phyloP scores from a whole-genome alignment of 495 filamentous ascomycete genomes.

The Penicillium manginii region DNA sequence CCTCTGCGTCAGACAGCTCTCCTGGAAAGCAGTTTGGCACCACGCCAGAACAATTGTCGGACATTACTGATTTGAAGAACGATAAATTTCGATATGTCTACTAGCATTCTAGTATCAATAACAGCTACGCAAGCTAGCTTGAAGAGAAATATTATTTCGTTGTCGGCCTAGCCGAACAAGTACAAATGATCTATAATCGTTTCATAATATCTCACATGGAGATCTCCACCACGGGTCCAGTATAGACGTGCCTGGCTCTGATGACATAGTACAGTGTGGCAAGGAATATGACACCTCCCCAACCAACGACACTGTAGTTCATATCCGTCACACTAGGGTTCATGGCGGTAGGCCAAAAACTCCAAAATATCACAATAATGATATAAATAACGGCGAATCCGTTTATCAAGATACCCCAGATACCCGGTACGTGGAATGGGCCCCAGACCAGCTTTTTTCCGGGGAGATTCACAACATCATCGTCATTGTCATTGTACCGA shows the following conservation, averaged over 20 bases:
- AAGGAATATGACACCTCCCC: constrained; percentile 35
- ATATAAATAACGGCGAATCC: constrained; percentile 39
- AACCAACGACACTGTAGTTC: constrained; percentile 53
- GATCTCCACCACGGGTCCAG: constrained; percentile 33
- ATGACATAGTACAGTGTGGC: constrained; percentile 39
- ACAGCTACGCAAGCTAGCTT: neutral
- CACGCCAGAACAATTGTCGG: neutral
- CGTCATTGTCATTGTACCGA: constrained; percentile 17
- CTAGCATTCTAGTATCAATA: neutral
- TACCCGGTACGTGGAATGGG: constrained; percentile 50
- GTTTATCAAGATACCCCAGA: constrained; percentile 49
- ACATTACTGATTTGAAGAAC: constrained; percentile 23
- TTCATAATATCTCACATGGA: constrained; percentile 1
- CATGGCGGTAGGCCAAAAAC: constrained; percentile 46
- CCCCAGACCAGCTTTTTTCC: constrained; percentile 47
- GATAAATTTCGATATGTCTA: constrained; percentile 20
- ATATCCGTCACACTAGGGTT: constrained; percentile 40
- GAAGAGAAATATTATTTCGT: neutral
- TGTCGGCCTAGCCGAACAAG: neutral
- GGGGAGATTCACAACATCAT: constrained; percentile 24
- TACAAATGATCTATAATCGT: neutral
- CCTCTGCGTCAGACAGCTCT: neutral
- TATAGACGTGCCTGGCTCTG: constrained; percentile 29
- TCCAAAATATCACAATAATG: constrained; percentile 43
- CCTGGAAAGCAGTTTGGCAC: constrained; percentile 5